Conservation (phyloP, 257 asterid species). For the Nicotiana tomentosiformis region DNA sequence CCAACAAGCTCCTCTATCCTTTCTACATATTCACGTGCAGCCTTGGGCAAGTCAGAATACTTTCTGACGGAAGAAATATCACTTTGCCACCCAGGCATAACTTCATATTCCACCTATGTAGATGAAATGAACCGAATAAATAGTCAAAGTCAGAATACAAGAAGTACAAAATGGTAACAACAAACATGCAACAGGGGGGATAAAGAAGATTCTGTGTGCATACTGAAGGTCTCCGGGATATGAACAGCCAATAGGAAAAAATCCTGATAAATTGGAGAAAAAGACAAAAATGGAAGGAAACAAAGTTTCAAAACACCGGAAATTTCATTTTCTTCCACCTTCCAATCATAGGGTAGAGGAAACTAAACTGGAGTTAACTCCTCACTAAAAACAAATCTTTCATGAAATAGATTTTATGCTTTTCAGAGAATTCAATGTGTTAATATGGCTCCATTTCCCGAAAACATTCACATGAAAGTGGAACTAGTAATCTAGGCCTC, state of each 20-base stretch:
- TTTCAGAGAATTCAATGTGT: neutral
- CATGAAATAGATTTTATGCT: neutral
- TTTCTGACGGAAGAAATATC: slow-evolving; percentile 71
- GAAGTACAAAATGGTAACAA: neutral
- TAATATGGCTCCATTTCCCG: neutral
- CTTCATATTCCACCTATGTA: slow-evolving; percentile 77
- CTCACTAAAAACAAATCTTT: neutral
- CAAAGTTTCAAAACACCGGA: neutral
- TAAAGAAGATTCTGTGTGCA: neutral
- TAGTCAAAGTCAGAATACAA: neutral
- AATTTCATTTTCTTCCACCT: neutral
- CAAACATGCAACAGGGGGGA: neutral
- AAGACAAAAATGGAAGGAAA: neutral
- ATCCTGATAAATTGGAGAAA: neutral
- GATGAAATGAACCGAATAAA: neutral
- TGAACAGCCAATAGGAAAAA: too few species aligned
- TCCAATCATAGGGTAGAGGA: neutral
- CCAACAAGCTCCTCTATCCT: slow-evolving; percentile 87
- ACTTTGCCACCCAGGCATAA: slow-evolving; percentile 73
- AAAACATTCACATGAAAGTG: neutral
- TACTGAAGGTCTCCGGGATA: too few species aligned
- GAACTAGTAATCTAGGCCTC: neutral
- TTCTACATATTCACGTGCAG: slow-evolving; percentile 71
- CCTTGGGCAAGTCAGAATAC: slow-evolving; percentile 74
- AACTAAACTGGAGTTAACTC: neutral